phyloP scores from a whole-genome alignment of 2,329 filamentous ascomycete species.

The Aspergillus sp. region DNA sequence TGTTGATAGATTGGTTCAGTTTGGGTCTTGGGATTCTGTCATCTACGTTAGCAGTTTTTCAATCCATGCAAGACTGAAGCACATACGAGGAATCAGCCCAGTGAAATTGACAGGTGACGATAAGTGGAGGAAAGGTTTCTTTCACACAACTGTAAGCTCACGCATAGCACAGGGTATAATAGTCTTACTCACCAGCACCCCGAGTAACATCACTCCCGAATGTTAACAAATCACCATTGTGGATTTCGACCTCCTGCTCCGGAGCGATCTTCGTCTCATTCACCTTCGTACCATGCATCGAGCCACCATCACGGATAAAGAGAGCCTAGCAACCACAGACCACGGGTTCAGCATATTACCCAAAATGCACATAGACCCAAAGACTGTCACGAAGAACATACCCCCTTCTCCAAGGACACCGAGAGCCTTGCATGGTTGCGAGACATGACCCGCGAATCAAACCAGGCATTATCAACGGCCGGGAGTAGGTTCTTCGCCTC shows the following conservation, averaged over 20 bases:
- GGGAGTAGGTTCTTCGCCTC: slow-evolving; percentile 29
- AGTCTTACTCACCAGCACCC: slow-evolving; percentile 31
- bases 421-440: slow-evolving; percentile 36
- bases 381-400: slow-evolving; percentile 6
- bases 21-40: slow-evolving; percentile 5
- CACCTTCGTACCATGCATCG: slow-evolving; percentile 55
- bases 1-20: slow-evolving; percentile 22
- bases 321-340: slow-evolving; percentile 25
- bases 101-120: slow-evolving; percentile 20
- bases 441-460: slow-evolving; percentile 42
- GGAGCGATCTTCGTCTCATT: slow-evolving; percentile 40
- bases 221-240: slow-evolving; percentile 27
- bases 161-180: not conserved
- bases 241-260: slow-evolving; percentile 32
- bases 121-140: slow-evolving; percentile 28
- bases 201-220: slow-evolving; percentile 46
- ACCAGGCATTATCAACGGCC: slow-evolving; percentile 34
- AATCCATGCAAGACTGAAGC: not conserved
- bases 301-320: slow-evolving; percentile 47
- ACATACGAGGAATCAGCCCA: slow-evolving; percentile 21
- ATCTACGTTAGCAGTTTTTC: slow-evolving; percentile 6
- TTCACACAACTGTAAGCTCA: not conserved
- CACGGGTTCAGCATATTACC: not conserved
- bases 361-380: too few relatives aligned
- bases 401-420: slow-evolving; percentile 20